Conservation (phyloP, 257 asterid species). For the Galeopsis tetrahit region DNA sequence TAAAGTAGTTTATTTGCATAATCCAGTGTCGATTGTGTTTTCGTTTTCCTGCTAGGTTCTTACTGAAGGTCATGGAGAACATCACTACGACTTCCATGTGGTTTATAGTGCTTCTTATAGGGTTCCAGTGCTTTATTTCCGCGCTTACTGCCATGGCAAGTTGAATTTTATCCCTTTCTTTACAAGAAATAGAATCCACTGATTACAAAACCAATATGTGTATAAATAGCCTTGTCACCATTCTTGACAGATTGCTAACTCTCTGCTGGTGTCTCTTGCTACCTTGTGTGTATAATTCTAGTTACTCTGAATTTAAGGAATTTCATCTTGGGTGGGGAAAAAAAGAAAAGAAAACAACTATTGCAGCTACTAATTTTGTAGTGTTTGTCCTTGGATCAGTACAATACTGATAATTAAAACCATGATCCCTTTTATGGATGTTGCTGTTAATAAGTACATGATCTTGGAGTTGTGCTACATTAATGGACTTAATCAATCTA, state of each 20-base stretch:
- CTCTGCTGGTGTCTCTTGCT: background rate
- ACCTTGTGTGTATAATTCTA: slow-evolving; percentile 9
- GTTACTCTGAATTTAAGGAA: background rate
- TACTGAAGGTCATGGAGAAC: slow-evolving; percentile 42
- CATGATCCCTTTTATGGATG: background rate
- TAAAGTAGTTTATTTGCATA: background rate
- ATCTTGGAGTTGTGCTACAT: slow-evolving; percentile 8
- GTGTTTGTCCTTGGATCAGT: background rate
- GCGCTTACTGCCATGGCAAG: slow-evolving; percentile 74
- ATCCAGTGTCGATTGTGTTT: slow-evolving; percentile 10
- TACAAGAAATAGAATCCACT: slow-evolving; percentile 15
- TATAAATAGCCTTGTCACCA: background rate
- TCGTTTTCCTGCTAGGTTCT: slow-evolving; percentile 53
- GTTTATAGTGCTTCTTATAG: slow-evolving; percentile 72
- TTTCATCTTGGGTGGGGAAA: background rate
- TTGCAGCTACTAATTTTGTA: background rate
- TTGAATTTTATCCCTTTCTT: slow-evolving; percentile 23
- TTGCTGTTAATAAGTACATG: background rate
- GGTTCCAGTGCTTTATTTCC: slow-evolving; percentile 89
- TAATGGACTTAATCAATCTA: slow-evolving; percentile 1
- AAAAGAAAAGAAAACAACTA: background rate
- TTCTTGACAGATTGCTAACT: background rate
- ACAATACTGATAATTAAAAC: background rate
- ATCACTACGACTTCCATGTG: slow-evolving; percentile 72
- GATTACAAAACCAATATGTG: background rate